These are phyloP conservation scores for Corniculantispora saksenae DNA, from an alignment of 2,329 filamentous ascomycete species.

Conservation along the genomic window DNA sequence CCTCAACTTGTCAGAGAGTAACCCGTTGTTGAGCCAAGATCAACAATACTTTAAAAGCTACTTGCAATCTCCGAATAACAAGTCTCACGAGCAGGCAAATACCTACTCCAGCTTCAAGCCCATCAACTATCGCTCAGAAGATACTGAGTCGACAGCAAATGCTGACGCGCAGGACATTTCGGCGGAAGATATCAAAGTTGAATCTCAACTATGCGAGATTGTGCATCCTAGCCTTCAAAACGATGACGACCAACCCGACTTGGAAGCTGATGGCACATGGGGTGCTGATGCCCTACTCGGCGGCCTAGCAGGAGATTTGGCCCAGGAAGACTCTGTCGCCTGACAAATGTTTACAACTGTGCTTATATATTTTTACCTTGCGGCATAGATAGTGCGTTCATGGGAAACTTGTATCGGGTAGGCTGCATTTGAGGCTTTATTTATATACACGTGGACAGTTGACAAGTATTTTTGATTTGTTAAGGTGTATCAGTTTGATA, in stretches of 20 bases:
- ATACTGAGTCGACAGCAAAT: conserved; percentile 23
- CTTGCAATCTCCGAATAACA: conserved; percentile 23
- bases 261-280: conserved; percentile 11
- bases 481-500: conserved; percentile 10
- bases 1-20: conserved; percentile 15
- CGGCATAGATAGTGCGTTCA: not conserved
- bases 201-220: conserved; percentile 29
- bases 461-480: conserved; percentile 13
- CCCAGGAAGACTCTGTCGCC: not conserved
- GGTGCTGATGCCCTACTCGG: conserved; percentile 1
- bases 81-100: conserved; percentile 21
- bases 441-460: not conserved
- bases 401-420: not conserved
- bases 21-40: conserved; percentile 16
- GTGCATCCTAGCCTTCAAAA: conserved; percentile 14
- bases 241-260: not conserved
- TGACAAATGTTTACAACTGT: not conserved
- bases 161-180: conserved; percentile 16
- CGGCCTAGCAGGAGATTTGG: conserved; percentile 1
- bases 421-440: not conserved
- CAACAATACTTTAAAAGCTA: conserved; percentile 26
- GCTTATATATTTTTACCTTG: not conserved
- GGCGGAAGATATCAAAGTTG: conserved; percentile 27
- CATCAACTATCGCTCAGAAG: conserved; percentile 29
- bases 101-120: conserved; percentile 33